phyloP scores from a whole-genome alignment of 2,329 filamentous ascomycete genomes.

The Sporothrix globosa region DNA sequence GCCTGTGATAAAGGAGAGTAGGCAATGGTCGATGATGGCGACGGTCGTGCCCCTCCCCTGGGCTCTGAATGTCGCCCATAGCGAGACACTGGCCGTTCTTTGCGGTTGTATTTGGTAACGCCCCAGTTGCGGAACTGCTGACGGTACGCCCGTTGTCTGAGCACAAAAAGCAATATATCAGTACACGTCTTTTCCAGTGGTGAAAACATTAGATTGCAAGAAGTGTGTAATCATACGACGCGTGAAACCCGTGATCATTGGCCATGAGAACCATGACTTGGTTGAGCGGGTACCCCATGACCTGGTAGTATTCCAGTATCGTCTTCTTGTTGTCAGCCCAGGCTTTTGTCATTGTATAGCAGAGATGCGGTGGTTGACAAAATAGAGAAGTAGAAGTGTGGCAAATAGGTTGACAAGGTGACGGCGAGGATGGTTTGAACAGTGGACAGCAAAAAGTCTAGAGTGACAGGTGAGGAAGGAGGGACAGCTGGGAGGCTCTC shows the following conservation, averaged over 20 bases:
- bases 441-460: neutral
- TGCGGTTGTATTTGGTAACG: slow-evolving; percentile 30
- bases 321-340: slow-evolving; percentile 47
- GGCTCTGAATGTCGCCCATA: neutral
- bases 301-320: slow-evolving; percentile 47
- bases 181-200: neutral
- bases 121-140: slow-evolving; percentile 27
- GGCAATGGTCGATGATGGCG: neutral
- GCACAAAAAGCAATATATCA: neutral
- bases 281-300: neutral
- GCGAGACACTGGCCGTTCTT: neutral
- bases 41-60: no score
- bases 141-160: slow-evolving; percentile 31
- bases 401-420: neutral
- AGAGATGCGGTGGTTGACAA: neutral
- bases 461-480: neutral
- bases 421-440: neutral
- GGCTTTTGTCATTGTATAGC: slow-evolving; percentile 48
- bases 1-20: neutral
- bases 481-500: neutral
- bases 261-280: slow-evolving; percentile 22
- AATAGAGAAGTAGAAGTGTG: neutral
- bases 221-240: slow-evolving; percentile 21
- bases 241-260: neutral
- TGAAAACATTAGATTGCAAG: neutral